Evolutionary conservation across 176 grass and related monocot species (phyloP).

Genomic region (Otatea glauca): DNA sequence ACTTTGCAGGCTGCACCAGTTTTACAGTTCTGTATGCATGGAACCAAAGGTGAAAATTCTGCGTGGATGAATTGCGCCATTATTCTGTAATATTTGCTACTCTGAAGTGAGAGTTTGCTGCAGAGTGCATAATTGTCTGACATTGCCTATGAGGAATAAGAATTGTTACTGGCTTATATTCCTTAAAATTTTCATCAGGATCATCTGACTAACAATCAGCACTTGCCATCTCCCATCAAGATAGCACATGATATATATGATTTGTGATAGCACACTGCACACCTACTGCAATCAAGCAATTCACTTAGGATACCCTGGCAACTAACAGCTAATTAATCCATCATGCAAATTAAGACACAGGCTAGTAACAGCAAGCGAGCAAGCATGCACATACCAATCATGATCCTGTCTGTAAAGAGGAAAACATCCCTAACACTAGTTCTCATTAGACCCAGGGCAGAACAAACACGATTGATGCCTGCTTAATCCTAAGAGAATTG

Average conservation of each 20-base stretch:
- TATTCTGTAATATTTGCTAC: neutral
- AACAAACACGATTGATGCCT: neutral
- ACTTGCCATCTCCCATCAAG: neutral
- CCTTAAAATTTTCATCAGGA: neutral
- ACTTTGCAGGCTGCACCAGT: neutral
- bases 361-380: neutral
- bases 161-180: neutral
- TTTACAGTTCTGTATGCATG: neutral
- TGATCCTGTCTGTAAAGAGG: neutral
- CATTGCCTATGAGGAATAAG: neutral
- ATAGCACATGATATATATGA: neutral
- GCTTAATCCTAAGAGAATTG: neutral
- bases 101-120: neutral
- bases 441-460: neutral
- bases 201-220: neutral
- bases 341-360: neutral
- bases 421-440: neutral
- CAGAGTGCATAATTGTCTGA: neutral
- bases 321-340: neutral
- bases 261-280: neutral
- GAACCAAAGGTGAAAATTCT: neutral
- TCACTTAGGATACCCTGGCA: slow-evolving; percentile 4
- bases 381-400: slow-evolving; percentile 10
- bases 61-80: neutral
- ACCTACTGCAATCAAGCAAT: neutral